A percentile compares a stretch with the other conserved stretches of the same genome.
Evolutionary conservation across 176 grass and related monocot genomes (phyloP).

Genomic region (Oryza nivara): DNA sequence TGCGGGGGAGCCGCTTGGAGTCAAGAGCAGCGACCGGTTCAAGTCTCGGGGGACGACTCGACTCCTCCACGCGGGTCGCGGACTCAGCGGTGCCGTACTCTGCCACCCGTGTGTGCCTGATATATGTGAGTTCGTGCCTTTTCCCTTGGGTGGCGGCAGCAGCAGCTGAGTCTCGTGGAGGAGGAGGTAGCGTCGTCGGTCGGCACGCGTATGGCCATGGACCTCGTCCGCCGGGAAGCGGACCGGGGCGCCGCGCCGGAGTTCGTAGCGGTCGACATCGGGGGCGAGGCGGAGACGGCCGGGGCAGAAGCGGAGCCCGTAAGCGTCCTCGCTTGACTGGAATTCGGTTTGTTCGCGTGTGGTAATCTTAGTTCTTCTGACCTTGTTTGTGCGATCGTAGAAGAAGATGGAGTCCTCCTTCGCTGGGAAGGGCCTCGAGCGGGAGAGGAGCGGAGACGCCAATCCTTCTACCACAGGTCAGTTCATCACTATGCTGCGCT

Average conservation of each 20-base stretch:
- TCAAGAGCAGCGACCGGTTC: slow-evolving; percentile 25
- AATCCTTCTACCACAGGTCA: slow-evolving; percentile 30
- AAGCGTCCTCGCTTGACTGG: not conserved
- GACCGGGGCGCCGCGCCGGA: slow-evolving; percentile 17
- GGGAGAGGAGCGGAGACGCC: slow-evolving; percentile 27
- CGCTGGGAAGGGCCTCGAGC: slow-evolving; percentile 3
- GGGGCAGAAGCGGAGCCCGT: not conserved
- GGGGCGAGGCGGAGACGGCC: slow-evolving; percentile 21
- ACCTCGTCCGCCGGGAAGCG: slow-evolving; percentile 28
- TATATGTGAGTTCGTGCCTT: not conserved
- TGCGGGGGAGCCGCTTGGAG: not conserved
- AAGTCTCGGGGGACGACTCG: slow-evolving; percentile 26
- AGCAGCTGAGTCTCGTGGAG: not conserved
- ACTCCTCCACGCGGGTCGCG: slow-evolving; percentile 28
- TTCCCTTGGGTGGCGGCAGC: not conserved
- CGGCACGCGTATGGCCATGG: not conserved
- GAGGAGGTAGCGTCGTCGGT: no score
- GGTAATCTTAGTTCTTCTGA: not conserved
- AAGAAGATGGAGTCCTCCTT: slow-evolving; percentile 21
- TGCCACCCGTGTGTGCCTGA: not conserved
- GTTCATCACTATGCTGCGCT: not conserved
- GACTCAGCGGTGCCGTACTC: no score
- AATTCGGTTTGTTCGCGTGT: not conserved
- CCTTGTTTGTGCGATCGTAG: not conserved
- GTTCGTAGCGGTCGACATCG: slow-evolving; percentile 48